Evolutionary conservation across 2,329 filamentous ascomycete genomes (phyloP).

Genomic region (Zymoseptoria tritici): DNA sequence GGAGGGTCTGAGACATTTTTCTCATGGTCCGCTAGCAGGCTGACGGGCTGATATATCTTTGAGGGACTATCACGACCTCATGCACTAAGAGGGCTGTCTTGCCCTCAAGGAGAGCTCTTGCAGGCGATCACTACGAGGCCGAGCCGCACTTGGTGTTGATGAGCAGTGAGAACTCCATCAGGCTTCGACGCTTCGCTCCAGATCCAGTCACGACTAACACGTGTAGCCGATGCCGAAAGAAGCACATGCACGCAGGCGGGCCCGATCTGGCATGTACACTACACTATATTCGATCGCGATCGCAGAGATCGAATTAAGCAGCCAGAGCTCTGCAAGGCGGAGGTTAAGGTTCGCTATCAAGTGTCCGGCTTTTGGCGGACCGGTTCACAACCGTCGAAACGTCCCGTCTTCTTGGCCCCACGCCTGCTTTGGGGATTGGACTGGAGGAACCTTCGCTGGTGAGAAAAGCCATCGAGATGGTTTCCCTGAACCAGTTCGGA

Average conservation of each 20-base stretch:
- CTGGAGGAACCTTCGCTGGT: background rate
- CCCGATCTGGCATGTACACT: background rate
- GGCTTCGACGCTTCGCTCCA: background rate
- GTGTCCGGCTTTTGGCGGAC: background rate
- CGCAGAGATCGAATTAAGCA: background rate
- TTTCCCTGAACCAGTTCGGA: background rate
- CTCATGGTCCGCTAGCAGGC: background rate
- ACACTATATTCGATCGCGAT: background rate
- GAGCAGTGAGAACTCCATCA: background rate
- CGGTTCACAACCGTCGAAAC: background rate
- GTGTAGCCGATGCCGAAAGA: background rate
- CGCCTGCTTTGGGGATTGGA: background rate
- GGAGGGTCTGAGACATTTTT: background rate
- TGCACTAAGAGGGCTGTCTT: background rate
- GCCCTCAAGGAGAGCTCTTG: background rate
- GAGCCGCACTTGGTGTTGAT: background rate
- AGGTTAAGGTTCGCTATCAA: background rate
- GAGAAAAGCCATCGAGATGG: background rate
- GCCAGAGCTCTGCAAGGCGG: background rate
- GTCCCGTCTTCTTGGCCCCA: background rate
- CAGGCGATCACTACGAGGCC: background rate
- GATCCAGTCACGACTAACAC: background rate
- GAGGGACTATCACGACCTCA: background rate
- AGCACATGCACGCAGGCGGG: background rate
- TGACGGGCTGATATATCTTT: background rate